Evolutionary conservation across 352 stramenopile genomes (phyloP).

Genomic region (Phytophthora uliginosa): DNA sequence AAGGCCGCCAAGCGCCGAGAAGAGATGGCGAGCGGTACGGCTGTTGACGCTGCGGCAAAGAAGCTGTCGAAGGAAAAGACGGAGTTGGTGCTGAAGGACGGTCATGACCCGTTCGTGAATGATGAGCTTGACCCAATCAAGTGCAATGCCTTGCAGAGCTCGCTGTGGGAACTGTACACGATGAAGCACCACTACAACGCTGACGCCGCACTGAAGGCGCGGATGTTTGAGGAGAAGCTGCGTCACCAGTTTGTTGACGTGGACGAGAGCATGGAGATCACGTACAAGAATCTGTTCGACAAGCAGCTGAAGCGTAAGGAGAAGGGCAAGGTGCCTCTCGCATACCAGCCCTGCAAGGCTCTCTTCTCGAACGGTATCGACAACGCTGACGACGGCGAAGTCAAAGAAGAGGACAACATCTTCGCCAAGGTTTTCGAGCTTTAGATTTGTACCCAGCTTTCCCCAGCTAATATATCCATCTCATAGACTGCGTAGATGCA

Average conservation of each 20-base stretch:
- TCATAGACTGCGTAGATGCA: slow-evolving; percentile 30
- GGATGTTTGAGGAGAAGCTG: slow-evolving; percentile 92
- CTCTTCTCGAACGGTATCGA: slow-evolving; percentile 53
- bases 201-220: slow-evolving; percentile 92
- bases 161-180: slow-evolving; percentile 96
- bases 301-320: slow-evolving; percentile 87
- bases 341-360: slow-evolving; percentile 66
- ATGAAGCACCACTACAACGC: slow-evolving; percentile 97
- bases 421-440: slow-evolving; percentile 84
- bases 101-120: slow-evolving; percentile 83
- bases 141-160: slow-evolving; percentile 92
- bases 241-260: slow-evolving; percentile 82
- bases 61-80: slow-evolving; percentile 69
- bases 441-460: slow-evolving; percentile 42
- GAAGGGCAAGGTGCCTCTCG: slow-evolving; percentile 81
- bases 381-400: slow-evolving; percentile 20
- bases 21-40: slow-evolving; percentile 75
- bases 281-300: slow-evolving; percentile 87
- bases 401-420: slow-evolving; percentile 46
- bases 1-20: slow-evolving; percentile 76
- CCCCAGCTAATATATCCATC: slow-evolving; percentile 49
- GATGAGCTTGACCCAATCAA: slow-evolving; percentile 77
- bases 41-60: slow-evolving; percentile 81
- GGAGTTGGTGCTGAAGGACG: slow-evolving; percentile 77
- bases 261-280: slow-evolving; percentile 77